Conservation (phyloP, 805 yeast genomes). For the Starmerella sirachaensis region DNA sequence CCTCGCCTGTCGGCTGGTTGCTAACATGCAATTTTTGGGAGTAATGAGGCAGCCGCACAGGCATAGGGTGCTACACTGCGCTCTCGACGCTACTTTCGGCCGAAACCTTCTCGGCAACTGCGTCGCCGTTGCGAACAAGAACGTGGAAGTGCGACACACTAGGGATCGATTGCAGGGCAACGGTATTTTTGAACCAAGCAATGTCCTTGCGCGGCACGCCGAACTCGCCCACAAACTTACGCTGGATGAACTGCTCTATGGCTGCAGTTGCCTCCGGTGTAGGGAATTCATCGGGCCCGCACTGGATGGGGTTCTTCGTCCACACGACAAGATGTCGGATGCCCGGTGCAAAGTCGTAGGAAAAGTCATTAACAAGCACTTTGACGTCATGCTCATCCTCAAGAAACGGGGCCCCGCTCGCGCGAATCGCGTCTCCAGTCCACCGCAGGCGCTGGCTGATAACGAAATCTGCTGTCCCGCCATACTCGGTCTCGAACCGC, state of each 20-base stretch:
- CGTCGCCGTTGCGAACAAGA: constrained; percentile 26
- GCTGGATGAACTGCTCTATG: constrained; percentile 33
- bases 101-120: background rate
- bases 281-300: constrained; percentile 32
- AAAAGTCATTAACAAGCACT: constrained; percentile 42
- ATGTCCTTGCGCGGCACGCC: constrained; percentile 32
- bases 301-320: constrained; percentile 38
- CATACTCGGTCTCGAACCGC: constrained; percentile 15
- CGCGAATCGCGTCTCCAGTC: constrained; percentile 16
- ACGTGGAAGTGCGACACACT: constrained; percentile 49
- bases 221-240: constrained; percentile 32
- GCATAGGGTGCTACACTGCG: too few relatives aligned
- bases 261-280: constrained; percentile 29
- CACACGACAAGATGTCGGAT: constrained; percentile 46
- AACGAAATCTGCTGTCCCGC: constrained; percentile 23
- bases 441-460: constrained; percentile 23
- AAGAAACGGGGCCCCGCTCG: constrained; percentile 13
- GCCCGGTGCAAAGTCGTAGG: constrained; percentile 40
- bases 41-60: too few relatives aligned
- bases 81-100: too few relatives aligned
- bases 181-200: constrained; percentile 50
- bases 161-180: constrained; percentile 42
- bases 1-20: too few relatives aligned
- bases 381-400: constrained; percentile 31
- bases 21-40: too few relatives aligned